These are phyloP conservation scores for Ramularia endophylla DNA, from an alignment of 2,329 filamentous ascomycete genomes.

Conservation along the genomic window DNA sequence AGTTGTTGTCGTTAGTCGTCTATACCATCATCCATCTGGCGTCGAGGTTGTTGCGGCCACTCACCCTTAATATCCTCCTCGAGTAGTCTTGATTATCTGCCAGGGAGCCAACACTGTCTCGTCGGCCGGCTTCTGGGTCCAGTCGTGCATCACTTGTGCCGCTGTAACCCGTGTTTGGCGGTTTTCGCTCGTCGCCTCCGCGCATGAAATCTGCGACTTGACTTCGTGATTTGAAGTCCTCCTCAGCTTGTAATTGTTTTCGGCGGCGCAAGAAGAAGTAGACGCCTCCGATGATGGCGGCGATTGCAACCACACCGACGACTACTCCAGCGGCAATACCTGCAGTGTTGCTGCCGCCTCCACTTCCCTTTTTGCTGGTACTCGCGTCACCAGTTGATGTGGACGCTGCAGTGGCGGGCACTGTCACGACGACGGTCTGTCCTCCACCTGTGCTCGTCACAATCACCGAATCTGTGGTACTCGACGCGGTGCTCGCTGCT, in stretches of 20 bases:
- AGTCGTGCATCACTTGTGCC: constrained; percentile 82
- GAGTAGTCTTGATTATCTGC: constrained; percentile 91
- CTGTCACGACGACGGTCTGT: constrained; percentile 32
- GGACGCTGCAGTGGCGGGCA: constrained; percentile 27
- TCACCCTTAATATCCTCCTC: constrained; percentile 87
- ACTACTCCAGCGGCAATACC: constrained; percentile 86
- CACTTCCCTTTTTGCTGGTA: constrained; percentile 32
- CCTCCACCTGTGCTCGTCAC: constrained; percentile 30
- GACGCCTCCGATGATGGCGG: constrained; percentile 59
- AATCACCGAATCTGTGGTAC: constrained; percentile 17
- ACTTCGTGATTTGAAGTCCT: constrained; percentile 76
- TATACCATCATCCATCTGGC: background rate
- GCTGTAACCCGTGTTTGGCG: constrained; percentile 57
- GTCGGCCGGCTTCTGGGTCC: constrained; percentile 60
- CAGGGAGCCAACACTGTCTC: constrained; percentile 80
- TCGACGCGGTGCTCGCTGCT: constrained; percentile 6
- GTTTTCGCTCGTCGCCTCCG: constrained; percentile 47
- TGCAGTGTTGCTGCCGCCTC: constrained; percentile 57
- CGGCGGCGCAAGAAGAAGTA: constrained; percentile 73
- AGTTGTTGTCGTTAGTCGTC: background rate
- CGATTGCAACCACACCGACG: constrained; percentile 68
- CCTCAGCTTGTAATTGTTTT: constrained; percentile 71
- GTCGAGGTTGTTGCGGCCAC: constrained; percentile 21
- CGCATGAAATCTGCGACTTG: constrained; percentile 66
- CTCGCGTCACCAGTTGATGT: constrained; percentile 35